phyloP scores from a whole-genome alignment of 345 rosid species.

The Populus tremula region DNA sequence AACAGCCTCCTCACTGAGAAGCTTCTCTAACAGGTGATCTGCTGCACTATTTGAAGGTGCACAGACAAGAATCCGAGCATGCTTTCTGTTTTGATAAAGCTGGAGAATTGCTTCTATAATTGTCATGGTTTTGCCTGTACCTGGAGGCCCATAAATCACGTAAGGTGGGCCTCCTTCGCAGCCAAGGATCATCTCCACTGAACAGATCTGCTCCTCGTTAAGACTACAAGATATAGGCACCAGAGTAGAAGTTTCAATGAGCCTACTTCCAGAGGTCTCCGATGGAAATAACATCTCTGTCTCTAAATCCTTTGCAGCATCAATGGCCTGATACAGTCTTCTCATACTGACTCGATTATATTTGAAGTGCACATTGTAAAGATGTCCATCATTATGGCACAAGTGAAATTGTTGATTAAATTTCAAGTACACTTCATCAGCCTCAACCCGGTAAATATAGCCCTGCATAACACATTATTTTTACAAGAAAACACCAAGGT shows the following conservation, averaged over 20 bases:
- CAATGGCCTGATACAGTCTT: constrained; percentile 72
- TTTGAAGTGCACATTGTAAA: constrained; percentile 67
- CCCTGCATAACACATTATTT: constrained; percentile 50
- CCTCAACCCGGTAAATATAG: constrained; percentile 69
- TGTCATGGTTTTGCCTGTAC: constrained; percentile 93
- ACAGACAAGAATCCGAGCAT: constrained; percentile 69
- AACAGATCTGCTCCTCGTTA: constrained; percentile 72
- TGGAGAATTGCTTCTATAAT: constrained; percentile 80
- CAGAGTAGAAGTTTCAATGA: constrained; percentile 43
- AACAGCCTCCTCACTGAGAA: constrained; percentile 47
- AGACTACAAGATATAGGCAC: constrained; percentile 58
- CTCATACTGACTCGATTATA: constrained; percentile 67
- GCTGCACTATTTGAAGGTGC: constrained; percentile 94
- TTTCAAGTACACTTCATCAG: constrained; percentile 74
- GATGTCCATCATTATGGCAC: constrained; percentile 41
- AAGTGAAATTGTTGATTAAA: constrained; percentile 57
- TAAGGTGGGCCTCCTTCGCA: constrained; percentile 86
- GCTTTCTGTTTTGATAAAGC: constrained; percentile 42
- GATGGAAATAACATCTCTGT: constrained; percentile 62
- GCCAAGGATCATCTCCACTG: constrained; percentile 75
- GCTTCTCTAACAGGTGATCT: constrained; percentile 71
- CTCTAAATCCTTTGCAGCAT: constrained; percentile 53
- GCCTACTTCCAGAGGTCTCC: constrained; percentile 36
- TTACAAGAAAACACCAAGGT: neutral
- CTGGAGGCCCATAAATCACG: constrained; percentile 90